Percentiles rank a stretch among this genome's conserved stretches.
Conservation (phyloP, 257 asterid genomes). For the Gentiana dahurica region DNA sequence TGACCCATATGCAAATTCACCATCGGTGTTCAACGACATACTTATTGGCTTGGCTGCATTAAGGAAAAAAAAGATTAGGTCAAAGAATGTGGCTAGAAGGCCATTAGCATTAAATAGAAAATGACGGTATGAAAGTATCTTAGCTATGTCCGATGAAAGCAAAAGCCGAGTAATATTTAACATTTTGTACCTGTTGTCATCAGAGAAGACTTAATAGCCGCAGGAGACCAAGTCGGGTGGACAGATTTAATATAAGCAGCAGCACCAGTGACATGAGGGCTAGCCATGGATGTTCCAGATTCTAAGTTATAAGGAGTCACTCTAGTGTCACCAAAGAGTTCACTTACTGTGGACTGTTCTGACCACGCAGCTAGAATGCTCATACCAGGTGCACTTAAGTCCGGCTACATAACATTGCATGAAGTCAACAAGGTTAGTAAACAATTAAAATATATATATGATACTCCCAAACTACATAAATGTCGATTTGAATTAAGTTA, state of each 20-base stretch:
- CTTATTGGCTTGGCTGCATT: slow-evolving; percentile 43
- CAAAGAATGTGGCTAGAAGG: too few relatives aligned
- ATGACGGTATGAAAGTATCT: too few relatives aligned
- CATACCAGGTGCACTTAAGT: slow-evolving; percentile 58
- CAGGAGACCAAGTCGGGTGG: slow-evolving; percentile 56
- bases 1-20: slow-evolving; percentile 74
- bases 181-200: slow-evolving; percentile 41
- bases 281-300: slow-evolving; percentile 64
- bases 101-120: too few relatives aligned
- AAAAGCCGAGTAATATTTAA: too few relatives aligned
- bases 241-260: slow-evolving; percentile 19
- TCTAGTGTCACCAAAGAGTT: slow-evolving; percentile 25
- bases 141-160: neutral
- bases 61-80: neutral
- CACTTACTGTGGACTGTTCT: slow-evolving; percentile 29
- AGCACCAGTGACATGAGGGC: slow-evolving; percentile 63
- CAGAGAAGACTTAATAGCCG: slow-evolving; percentile 60
- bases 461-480: too few relatives aligned
- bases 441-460: too few relatives aligned
- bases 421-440: too few relatives aligned
- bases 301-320: slow-evolving; percentile 39
- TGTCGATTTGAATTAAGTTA: neutral
- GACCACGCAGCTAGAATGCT: slow-evolving; percentile 80
- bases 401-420: slow-evolving; percentile 31
- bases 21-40: slow-evolving; percentile 25